Evolutionary conservation across 352 stramenopile species (phyloP).

Genomic region (Globisporangium echinulatum): DNA sequence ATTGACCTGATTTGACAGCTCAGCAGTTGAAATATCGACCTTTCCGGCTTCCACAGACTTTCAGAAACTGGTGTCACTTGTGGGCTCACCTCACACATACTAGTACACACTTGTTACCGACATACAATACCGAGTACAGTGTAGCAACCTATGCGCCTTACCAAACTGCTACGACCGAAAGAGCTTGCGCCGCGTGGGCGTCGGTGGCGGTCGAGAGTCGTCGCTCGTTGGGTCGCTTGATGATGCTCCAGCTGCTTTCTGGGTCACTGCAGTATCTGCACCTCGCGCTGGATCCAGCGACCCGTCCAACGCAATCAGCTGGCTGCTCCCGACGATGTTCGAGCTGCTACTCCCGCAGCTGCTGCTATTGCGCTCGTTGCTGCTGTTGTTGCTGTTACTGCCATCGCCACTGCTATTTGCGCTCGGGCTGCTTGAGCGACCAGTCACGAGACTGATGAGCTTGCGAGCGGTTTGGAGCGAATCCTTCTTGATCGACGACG

Average conservation of each 20-base stretch:
- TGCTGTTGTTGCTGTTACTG: conserved; percentile 10
- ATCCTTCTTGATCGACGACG: conserved; percentile 12
- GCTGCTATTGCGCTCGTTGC: conserved; percentile 14
- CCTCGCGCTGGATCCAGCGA: not conserved
- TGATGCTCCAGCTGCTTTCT: not conserved
- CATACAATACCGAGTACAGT: too few species aligned
- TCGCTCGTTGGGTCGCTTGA: too few species aligned
- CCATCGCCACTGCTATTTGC: conserved; percentile 1
- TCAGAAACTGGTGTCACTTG: too few species aligned
- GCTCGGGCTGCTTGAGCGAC: conserved; percentile 11
- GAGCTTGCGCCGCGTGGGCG: conserved; percentile 6
- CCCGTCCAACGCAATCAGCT: not conserved
- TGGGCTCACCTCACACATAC: too few species aligned
- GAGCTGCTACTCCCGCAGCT: conserved; percentile 8
- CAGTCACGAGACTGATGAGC: conserved; percentile 21
- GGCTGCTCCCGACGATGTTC: conserved; percentile 7
- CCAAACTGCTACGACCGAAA: conserved; percentile 3
- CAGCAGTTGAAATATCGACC: too few species aligned
- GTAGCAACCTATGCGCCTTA: not conserved
- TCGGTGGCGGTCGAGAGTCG: not conserved
- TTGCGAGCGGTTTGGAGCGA: conserved; percentile 13
- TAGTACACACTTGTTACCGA: too few species aligned
- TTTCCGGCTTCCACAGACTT: too few species aligned
- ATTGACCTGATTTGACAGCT: too few species aligned
- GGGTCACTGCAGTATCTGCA: not conserved